Base-by-base conservation (phyloP, 495 filamentous ascomycete species). In the Aspergillus carlsbadensis region DNA sequence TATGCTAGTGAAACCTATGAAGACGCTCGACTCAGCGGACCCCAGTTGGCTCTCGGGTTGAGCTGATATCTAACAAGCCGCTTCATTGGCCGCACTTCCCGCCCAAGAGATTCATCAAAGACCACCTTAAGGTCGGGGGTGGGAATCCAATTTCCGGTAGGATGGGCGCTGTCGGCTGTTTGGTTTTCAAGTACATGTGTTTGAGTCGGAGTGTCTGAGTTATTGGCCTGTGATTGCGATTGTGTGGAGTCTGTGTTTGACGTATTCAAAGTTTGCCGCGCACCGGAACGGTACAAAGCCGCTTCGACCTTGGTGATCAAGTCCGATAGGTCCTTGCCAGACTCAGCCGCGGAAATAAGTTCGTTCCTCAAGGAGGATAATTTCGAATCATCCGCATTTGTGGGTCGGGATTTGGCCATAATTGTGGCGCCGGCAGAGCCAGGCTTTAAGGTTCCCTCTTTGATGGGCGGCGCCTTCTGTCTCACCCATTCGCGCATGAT, bases 41-140 rank as follows among this genome's bases (percentile, higher is more conserved):
- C 94, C 94, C 94, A 98, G 65, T 98, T 92, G 41, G 87, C 84
- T 34, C 85, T 75, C 13, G 94, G 94, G 65, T 98, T 97, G 24
- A 82, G 65, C 74, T 95, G 95, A 69, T 96, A 98, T 42, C 92
- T 77, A 34, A 93, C 81, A 17, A 91, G 72, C 43, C 85, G 86
- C 55, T 80, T 85, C 49, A 60, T 69, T 3, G 62, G 65, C 18
- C 77, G 81, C 33, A 71, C 71, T 52, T 93, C 85, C 56, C 75
- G 85, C 0, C 91, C 94, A 14, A 96, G 78, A 43, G 74, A 72
- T 53, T 91, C 87, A 69, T 98, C 88, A 66, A 98, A 97, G 0
- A 89, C 81, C 20, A 98, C 81, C 10, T 84, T 70, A 39, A 90
- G 70, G 3, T 72, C 76, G 47, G 61, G 64, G 26, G 26, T 29